Base-by-base conservation (phyloP, 2,329 filamentous ascomycete genomes). In the Lecanoromycetidae sp. region DNA sequence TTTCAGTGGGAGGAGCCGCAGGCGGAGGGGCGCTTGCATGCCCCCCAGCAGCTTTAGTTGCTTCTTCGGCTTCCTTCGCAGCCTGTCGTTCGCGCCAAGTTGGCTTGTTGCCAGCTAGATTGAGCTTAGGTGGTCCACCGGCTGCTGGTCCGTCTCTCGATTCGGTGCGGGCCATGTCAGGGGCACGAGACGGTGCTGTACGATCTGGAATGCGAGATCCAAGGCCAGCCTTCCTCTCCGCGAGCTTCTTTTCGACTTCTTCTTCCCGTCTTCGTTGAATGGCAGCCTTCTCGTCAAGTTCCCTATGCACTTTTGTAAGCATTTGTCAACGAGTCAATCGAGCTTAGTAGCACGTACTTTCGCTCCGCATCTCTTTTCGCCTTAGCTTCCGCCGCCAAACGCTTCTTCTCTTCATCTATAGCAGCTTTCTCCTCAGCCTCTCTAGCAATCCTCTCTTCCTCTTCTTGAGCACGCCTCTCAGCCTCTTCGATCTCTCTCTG, bases 381-480 rank as follows among this genome's bases (percentile, higher is more conserved):
- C 63, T 77, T 79, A 63, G 87, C 82, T 66, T 93, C 82, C 56
- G 77, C 75, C 61, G 87, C 68, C 61, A 80, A 77, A 50, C 79
- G 75, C 60, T 81, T 79, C 66, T 80, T 82, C 67, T 87, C 84
- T 64, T 93, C 88, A 43, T 91, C 87, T 41, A 77, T 80, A 54
- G 74, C 74, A 54, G 78, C 77, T 66, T 82, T 86, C 67, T 94
- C 88, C 63, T 94, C 84, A 65, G 87, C 90, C 67, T 96, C 91
- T 48, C 72, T 77, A 44, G 76, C 77, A 52, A 77, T 75, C 56
- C 82, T 80, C 73, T 95, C 90, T 64, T 93, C 87, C 58, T 91
- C 87, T 65, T 96, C 91, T 50, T 75, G 76, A 48, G 81, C 72
- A 54, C 76, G 75, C 47, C 80, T 78, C 69, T 94, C 88, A 61